A percentile compares a stretch with the other conserved stretches of the same genome.
Evolutionary conservation across 768 basidiomycete species (phyloP).

Genomic region (Suillus occidentalis): DNA sequence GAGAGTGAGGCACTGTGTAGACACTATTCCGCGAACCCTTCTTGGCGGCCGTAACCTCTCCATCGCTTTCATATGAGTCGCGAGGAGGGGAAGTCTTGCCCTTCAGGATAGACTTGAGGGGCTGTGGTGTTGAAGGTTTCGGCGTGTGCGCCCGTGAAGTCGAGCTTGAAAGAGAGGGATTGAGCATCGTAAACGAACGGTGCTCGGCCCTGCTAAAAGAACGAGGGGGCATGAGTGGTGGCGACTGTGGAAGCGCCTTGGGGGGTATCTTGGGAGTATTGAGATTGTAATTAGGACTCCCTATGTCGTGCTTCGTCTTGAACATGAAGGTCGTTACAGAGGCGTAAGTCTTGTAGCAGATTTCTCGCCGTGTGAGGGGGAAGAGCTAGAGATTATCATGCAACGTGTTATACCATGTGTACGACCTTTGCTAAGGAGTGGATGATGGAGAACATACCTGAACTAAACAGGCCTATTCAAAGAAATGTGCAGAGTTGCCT

Average conservation of each 20-base stretch:
- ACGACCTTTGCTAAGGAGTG: neutral
- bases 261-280: conserved; percentile 5
- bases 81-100: conserved; percentile 15
- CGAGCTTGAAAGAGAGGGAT: neutral
- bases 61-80: conserved; percentile 33
- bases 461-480: conserved; percentile 15
- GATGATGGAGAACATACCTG: conserved; percentile 15
- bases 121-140: conserved; percentile 5
- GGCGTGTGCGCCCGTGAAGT: neutral
- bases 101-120: conserved; percentile 34
- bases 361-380: conserved; percentile 13
- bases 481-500: conserved; percentile 15
- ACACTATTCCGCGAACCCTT: conserved; percentile 15
- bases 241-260: conserved; percentile 3
- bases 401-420: conserved; percentile 6
- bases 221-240: neutral
- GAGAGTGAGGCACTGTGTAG: conserved; percentile 23
- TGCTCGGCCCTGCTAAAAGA: conserved; percentile 1
- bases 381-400: conserved; percentile 7
- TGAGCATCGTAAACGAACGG: neutral
- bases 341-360: conserved; percentile 20
- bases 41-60: conserved; percentile 24
- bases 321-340: conserved; percentile 10
- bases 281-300: conserved; percentile 5
- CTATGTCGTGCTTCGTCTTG: conserved; percentile 1